Evolutionary conservation across 768 basidiomycete genomes (phyloP).

Genomic region (Ephemerocybe angulata): DNA sequence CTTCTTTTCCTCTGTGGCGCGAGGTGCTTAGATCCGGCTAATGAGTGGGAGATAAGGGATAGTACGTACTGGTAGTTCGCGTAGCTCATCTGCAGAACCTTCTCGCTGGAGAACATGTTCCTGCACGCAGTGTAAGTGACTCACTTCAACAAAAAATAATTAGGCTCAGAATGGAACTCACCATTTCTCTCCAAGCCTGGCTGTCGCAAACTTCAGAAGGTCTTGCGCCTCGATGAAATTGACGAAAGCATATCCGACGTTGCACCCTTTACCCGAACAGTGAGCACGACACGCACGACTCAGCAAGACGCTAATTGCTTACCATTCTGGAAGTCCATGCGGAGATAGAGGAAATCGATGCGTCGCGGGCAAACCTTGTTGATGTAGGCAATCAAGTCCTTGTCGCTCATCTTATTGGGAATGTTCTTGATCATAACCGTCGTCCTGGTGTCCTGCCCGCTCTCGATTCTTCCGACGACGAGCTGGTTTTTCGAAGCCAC

Average conservation of each 20-base stretch:
- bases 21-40: neutral
- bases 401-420: conserved; percentile 86
- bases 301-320: conserved; percentile 15
- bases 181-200: conserved; percentile 80
- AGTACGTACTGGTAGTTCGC: conserved; percentile 84
- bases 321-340: conserved; percentile 86
- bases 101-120: conserved; percentile 92
- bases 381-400: conserved; percentile 65
- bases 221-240: conserved; percentile 83
- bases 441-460: conserved; percentile 74
- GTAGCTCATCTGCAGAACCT: conserved; percentile 87
- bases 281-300: conserved; percentile 1
- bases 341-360: conserved; percentile 84
- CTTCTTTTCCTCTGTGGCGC: conserved; percentile 82
- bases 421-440: conserved; percentile 93
- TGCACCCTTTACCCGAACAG: conserved; percentile 49
- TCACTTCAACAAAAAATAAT: neutral
- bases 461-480: conserved; percentile 68
- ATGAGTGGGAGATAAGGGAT: neutral
- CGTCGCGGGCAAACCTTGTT: conserved; percentile 66
- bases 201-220: conserved; percentile 69
- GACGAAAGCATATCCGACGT: conserved; percentile 84
- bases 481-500: conserved; percentile 42
- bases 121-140: conserved; percentile 33
- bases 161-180: conserved; percentile 30